phyloP scores from a whole-genome alignment of 2,329 filamentous ascomycete genomes.

The Neofusicoccum sp. region DNA sequence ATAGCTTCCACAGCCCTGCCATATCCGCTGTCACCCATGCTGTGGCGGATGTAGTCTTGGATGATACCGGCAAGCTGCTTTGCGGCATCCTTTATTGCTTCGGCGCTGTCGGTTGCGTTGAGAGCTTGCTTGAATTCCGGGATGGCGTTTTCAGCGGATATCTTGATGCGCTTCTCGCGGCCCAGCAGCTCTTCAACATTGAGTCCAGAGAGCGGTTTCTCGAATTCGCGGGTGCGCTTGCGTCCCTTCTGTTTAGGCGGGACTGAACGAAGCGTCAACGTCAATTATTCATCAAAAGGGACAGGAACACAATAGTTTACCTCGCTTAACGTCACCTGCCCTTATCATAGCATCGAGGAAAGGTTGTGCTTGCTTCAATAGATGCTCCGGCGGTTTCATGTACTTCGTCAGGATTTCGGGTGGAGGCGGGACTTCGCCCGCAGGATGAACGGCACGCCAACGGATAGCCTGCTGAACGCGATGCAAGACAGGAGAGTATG shows the following conservation, averaged over 20 bases:
- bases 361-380: slow-evolving; percentile 57
- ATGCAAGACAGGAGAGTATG: slow-evolving; percentile 83
- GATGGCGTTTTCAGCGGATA: slow-evolving; percentile 72
- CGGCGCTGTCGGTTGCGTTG: slow-evolving; percentile 57
- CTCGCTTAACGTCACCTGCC: slow-evolving; percentile 76
- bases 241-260: slow-evolving; percentile 75
- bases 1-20: slow-evolving; percentile 72
- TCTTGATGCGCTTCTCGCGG: slow-evolving; percentile 53
- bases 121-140: slow-evolving; percentile 87
- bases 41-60: slow-evolving; percentile 65
- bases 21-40: slow-evolving; percentile 74
- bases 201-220: slow-evolving; percentile 85
- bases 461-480: slow-evolving; percentile 83
- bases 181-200: slow-evolving; percentile 81
- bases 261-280: slow-evolving; percentile 44
- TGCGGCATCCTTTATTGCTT: slow-evolving; percentile 62
- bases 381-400: slow-evolving; percentile 66
- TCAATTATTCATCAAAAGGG: slow-evolving; percentile 25
- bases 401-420: slow-evolving; percentile 68
- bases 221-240: slow-evolving; percentile 61
- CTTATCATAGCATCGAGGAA: slow-evolving; percentile 63
- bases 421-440: slow-evolving; percentile 60
- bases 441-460: slow-evolving; percentile 73
- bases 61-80: slow-evolving; percentile 75
- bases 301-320: slow-evolving; percentile 20